Evolutionary conservation across 305 asterid genomes (phyloP), one percentile per base, ranked within the genome.

Genomic region (Fraxinus velutina): DNA sequence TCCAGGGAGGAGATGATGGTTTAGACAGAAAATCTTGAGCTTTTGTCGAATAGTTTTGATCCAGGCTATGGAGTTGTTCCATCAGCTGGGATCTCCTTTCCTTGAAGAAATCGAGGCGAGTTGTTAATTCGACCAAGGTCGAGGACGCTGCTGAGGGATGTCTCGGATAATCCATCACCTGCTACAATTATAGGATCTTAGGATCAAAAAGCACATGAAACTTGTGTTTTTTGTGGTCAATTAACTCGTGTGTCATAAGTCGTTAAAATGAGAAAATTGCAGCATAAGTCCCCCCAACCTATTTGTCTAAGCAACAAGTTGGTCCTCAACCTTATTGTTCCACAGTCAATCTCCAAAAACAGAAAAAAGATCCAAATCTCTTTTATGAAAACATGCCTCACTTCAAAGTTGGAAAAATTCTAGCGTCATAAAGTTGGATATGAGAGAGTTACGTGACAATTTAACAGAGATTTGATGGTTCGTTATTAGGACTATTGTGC

Each of bases 41-140:
- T 33, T 90, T 71, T 36, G 98, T 83, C 77, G 88, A 95, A 77
- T 92, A 87, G 89, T 91, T 92, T 76, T 92, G 77, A 84, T 95
- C 99, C 34, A 95, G 86, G 88, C 77, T 94, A 83, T 95, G 97
- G 80, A 95, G 98, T 75, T 95, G 99, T 80, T 93, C 99, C 98
- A 95, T 95, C 88, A 95, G 87, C 88, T 95, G 99, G 17, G 99
- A 94, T 82, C 99, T 90, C 83, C 98, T 84, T 82, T 95, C 99
- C 91, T 94, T 95, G 88, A 95, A 95, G 89, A 94, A 95, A 82
- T 92, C 99, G 12, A 95, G 93, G 37, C 97, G 99, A 3, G 99
- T 87, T 3, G 97, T 95, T 85, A 95, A 66, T 84, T 95, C 99
- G 34, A 95, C 92, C 91, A 95, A 77, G 71, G 97, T 92, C 12